Evolutionary conservation across 2,329 filamentous ascomycete species (phyloP), one percentile per base, ranked within the genome.

Genomic region (Phialophora verrucosa): DNA sequence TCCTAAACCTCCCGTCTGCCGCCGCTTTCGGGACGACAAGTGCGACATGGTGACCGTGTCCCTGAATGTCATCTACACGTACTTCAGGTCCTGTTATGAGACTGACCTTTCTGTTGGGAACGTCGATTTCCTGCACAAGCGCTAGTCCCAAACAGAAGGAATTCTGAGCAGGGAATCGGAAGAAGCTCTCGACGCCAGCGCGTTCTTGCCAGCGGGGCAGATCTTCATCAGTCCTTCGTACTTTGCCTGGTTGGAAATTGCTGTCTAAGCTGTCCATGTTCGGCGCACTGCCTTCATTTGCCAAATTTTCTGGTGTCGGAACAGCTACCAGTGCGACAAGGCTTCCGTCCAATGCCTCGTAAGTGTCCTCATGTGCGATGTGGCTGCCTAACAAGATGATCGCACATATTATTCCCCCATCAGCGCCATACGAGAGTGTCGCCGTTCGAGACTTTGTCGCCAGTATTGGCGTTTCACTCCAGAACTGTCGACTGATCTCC

Each of bases 291-390:
- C 10, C 17, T 8, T n/a, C 8, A 29, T 23, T 1, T 51, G 20
- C 20, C 49, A 27, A 23, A 14, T 11, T 51, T 14, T n/a, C 38
- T 8, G 38, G 17, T 12, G 4, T 31, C 4, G 53, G 29, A 50
- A 62, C 74, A 1, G 80, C 78, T 1, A 86, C 79, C 32, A 89
- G 77, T 4, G 83, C 84, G 11, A 88, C 81, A 8, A 87, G 72
- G 3, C 82, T 77, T 49, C 85, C 86, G 51, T 86, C 82, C 23
- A 88, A 76, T 3, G 83, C 78, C 66, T 84, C 82, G 11, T 76
- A 70, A 1, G 88, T 76, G 49, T 83, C 79, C 17, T 80, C 77
- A 3, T 83, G 78, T 8, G 80, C 75, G 4, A 84, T 77, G 32
- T 79, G 78, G 55, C 85, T 83, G 25, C 82, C 82, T 67, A 85